Percentiles rank a stretch among this genome's conserved stretches.
Evolutionary conservation across 2,329 filamentous ascomycete species (phyloP).

Genomic region (Cladosporium halotolerans): DNA sequence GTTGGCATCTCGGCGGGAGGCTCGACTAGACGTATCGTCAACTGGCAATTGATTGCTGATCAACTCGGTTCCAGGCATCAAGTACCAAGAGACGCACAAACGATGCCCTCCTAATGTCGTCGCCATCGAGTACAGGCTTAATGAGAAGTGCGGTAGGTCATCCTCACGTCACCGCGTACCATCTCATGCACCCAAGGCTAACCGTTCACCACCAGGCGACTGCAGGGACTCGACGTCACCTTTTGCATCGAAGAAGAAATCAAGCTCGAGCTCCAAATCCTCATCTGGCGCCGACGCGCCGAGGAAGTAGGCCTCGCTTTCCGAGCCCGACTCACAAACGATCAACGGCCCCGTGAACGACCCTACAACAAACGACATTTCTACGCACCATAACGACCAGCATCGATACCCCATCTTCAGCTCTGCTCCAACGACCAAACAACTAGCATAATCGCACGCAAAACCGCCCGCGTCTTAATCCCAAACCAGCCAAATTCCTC

Average conservation of each 20-base stretch:
- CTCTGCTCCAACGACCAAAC: too few relatives aligned
- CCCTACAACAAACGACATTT: too few relatives aligned
- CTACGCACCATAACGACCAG: too few relatives aligned
- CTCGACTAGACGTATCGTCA: neutral
- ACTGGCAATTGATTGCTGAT: neutral
- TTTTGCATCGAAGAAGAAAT: conserved; percentile 1
- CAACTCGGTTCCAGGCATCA: conserved; percentile 25
- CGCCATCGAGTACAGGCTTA: conserved; percentile 45
- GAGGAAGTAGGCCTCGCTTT: neutral
- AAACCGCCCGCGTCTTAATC: too few relatives aligned
- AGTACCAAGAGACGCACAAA: conserved; percentile 49
- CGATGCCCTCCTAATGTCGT: conserved; percentile 52
- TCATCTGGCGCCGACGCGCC: neutral
- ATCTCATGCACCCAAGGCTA: neutral
- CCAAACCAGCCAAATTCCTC: too few relatives aligned
- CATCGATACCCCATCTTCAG: too few relatives aligned
- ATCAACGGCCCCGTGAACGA: too few relatives aligned
- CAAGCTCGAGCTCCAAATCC: neutral
- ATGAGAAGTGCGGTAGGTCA: conserved; percentile 42
- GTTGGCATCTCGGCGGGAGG: neutral
- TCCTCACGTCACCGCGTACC: neutral
- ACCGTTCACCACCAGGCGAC: conserved; percentile 6
- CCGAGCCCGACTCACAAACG: neutral
- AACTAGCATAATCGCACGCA: too few relatives aligned
- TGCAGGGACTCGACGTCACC: conserved; percentile 13